Percentiles rank a stretch among this genome's conserved stretches.
Conservation (phyloP, 371 early-diverging fungal species). For the Rhizopus stolonifer region DNA sequence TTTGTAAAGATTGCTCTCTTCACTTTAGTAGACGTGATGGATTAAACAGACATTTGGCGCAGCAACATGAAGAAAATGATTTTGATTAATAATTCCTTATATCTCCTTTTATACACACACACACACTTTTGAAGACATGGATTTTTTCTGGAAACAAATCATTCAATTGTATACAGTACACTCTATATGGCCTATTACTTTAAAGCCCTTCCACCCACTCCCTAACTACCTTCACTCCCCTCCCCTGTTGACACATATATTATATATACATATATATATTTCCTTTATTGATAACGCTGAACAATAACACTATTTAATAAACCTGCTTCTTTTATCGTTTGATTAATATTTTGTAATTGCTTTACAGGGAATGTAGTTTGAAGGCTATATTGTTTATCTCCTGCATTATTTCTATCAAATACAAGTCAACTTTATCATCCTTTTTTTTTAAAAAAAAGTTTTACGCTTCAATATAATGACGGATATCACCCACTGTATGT, state of each 20-base stretch:
- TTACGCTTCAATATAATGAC: constrained; percentile 69
- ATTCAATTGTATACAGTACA: too few relatives aligned
- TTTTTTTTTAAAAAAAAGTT: too few relatives aligned
- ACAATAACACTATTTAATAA: constrained; percentile 85
- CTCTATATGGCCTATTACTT: too few relatives aligned
- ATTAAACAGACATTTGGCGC: constrained; percentile 33
- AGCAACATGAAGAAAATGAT: background rate
- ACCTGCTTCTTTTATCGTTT: constrained; percentile 78
- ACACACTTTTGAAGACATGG: background rate
- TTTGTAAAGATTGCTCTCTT: constrained; percentile 53
- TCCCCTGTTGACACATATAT: too few relatives aligned
- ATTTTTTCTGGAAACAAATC: too few relatives aligned
- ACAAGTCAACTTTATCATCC: too few relatives aligned
- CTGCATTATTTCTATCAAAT: constrained; percentile 38
- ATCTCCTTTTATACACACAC: background rate
- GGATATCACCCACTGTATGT: constrained; percentile 86
- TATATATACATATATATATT: too few relatives aligned
- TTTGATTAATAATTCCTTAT: background rate
- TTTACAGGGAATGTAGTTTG: constrained; percentile 85
- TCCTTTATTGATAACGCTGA: constrained; percentile 65
- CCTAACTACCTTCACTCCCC: too few relatives aligned
- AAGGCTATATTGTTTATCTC: constrained; percentile 71
- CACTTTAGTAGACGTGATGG: constrained; percentile 65
- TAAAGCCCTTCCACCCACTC: too few relatives aligned
- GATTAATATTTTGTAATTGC: constrained; percentile 62